Base-by-base conservation (phyloP, 2,329 filamentous ascomycete species). In the Trichophyton rubrum region DNA sequence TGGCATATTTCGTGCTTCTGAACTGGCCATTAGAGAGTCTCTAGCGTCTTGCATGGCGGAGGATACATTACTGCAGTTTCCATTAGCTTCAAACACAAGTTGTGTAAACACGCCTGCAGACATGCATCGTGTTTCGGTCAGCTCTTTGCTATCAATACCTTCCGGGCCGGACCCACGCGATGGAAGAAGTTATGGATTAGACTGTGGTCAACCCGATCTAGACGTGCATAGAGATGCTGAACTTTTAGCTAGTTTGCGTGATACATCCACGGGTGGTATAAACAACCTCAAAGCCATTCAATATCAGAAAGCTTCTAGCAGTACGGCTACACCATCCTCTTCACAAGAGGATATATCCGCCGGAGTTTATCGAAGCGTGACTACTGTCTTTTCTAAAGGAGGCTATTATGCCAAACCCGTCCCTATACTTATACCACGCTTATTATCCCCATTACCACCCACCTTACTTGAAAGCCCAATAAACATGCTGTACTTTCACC, bases 401-500 rank as follows among this genome's bases (percentile, higher is more conserved):
- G 84, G 83, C 1, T 91, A 91, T 67, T 91, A 91, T 72, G 79
- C 80, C 11, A 81, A 82, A 40, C 85, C 86, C 0, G 85, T 90
- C 0, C 75, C 81, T 0, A 85, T 91, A 64, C 80, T 79, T 62
- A 83, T 85, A 24, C 78, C 82, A 2, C 80, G 80, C 63, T 77
- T 77, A 58, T 70, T 86, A 35, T 82, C 79, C 61, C 79, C 79
- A 2, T 69, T 86, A 22, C 84, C 84, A 3, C 67, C 74, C 3
- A 74, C 81, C 8, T 75, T 90, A 33, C 73, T 81, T 49, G 82
- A 86, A 41, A 91, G 89, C 66, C 86, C 84, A 0, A 92, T 92
- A 82, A 92, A 93, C 67, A 72, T 93, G 63, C 79, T 93, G 65
- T 86, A 86, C 67, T 86, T 86, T 65, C 83, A 87, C 68, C 83